Conservation (phyloP, 345 rosid genomes). For the Tarenaya hassleriana region DNA sequence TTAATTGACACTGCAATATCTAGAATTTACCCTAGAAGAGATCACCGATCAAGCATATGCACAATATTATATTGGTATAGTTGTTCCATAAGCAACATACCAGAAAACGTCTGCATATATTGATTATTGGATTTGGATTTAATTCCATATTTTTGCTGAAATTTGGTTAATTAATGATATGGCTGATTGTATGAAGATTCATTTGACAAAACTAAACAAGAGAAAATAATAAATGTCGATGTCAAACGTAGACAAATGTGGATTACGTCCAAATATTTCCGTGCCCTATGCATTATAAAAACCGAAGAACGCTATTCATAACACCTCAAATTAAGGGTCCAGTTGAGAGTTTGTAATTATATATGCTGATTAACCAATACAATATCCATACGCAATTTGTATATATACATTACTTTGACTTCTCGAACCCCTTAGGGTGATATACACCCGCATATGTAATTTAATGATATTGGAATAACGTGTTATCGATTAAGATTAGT, state of each 20-base stretch:
- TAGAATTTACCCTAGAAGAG: too few species aligned
- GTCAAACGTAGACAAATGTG: constrained; percentile 27
- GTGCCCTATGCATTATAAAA: constrained; percentile 8
- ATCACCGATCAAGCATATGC: too few species aligned
- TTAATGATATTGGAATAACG: constrained; percentile 14
- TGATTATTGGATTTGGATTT: too few species aligned
- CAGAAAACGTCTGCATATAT: too few species aligned
- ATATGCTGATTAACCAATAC: neutral
- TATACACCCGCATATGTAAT: too few species aligned
- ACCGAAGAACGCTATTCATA: constrained; percentile 13
- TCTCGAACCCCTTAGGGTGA: too few species aligned
- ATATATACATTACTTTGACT: too few species aligned
- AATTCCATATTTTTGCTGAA: too few species aligned
- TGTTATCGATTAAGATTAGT: too few species aligned
- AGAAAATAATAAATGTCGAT: constrained; percentile 25
- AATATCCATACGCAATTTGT: constrained; percentile 23
- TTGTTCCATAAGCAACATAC: too few species aligned
- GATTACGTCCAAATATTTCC: constrained; percentile 15
- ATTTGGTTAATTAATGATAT: constrained; percentile 8
- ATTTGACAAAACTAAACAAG: constrained; percentile 9
- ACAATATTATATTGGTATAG: too few species aligned
- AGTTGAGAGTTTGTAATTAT: constrained; percentile 5
- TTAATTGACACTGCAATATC: too few species aligned
- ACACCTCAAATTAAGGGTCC: constrained; percentile 29
- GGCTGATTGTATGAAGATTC: constrained; percentile 3